Evolutionary conservation across 192 early-diverging fungal species (phyloP), one percentile per base, ranked within the genome.

Genomic region (Coemansia aciculifera): DNA sequence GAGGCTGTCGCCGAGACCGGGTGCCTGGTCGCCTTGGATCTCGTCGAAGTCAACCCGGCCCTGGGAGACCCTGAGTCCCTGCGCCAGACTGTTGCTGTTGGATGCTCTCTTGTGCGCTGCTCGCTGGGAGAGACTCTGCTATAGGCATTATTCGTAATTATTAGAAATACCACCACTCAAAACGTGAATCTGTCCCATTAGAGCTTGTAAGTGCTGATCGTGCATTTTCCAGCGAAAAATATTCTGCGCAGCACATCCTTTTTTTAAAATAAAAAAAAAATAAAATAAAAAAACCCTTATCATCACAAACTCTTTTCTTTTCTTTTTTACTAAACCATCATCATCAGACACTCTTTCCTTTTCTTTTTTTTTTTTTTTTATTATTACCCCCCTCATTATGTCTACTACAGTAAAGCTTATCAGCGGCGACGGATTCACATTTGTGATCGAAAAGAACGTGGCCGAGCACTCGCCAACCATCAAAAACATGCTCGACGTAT

Each of bases 11-110:
- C 86, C 59, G 92, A 95, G 75, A 94, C 93, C n/a, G 95, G 95
- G 6, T 80, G 87, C 40, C 77, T 98, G 60, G 95, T 97, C 5
- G 86, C 95, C 11, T 87, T 95, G 69, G 96, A 98, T 74, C 86
- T 98, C 66, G 92, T 96, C 74, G 96, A 98, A 78, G 96, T 98
- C 48, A 97, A 97, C 82, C 96, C 96, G 2, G 73, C 86, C 24
- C 84, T 97, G 32, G 92, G 90, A 61, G 89, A 92, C 63, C 91
- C 92, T 11, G 84, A 88, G 46, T 80, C 87, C 13, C 83, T 91
- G 51, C 84, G 86, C 69, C 91, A 93, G 79, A 98, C 96, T 1
- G 89, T 98, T 19, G 88, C 92, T 31, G 88, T 96, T 43, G 96
- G 95, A 21, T 95, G 94, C 84, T 94, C 93, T 13, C 81, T 98